Evolutionary conservation across 139 green algal species (phyloP).

Genomic region (Tetraselmis chui): DNA sequence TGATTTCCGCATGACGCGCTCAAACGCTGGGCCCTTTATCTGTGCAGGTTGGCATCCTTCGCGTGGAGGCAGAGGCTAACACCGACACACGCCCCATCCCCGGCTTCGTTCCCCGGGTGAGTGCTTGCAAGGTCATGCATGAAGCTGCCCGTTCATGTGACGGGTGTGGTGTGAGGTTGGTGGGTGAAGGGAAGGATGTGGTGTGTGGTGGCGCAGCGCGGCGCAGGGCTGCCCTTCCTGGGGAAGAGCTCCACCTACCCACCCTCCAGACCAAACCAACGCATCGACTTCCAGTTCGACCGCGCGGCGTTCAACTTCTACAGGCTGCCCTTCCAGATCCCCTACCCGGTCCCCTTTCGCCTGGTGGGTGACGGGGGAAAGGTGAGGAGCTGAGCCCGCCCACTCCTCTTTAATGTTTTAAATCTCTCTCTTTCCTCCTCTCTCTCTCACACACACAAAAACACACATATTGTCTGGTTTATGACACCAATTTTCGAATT

Average conservation of each 20-base stretch:
- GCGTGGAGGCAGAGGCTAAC: constrained; percentile 71
- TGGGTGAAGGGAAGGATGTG: too few species aligned
- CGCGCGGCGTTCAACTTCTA: constrained; percentile 79
- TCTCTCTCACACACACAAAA: not conserved
- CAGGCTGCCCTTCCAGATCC: constrained; percentile 74
- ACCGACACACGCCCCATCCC: constrained; percentile 51
- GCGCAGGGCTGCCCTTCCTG: constrained; percentile 62
- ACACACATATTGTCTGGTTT: too few species aligned
- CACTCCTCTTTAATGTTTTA: not conserved
- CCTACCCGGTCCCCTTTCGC: constrained; percentile 94
- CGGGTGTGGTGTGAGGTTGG: too few species aligned
- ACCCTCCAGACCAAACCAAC: constrained; percentile 40
- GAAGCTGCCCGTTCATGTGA: not conserved
- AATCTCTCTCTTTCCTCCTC: too few species aligned
- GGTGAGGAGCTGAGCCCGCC: too few species aligned
- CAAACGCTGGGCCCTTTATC: too few species aligned
- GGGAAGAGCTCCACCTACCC: constrained; percentile 58
- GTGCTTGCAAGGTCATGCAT: not conserved
- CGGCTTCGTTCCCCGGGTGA: constrained; percentile 44
- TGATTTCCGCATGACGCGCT: too few species aligned
- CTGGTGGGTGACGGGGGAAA: constrained; percentile 91
- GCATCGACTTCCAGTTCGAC: constrained; percentile 87
- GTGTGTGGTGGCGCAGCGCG: constrained; percentile 3
- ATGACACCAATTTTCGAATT: too few species aligned
- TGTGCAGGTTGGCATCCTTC: constrained; percentile 14